These are phyloP conservation scores for Alternaria consortialis DNA, from an alignment of 2,329 filamentous ascomycete genomes.

Conservation along the genomic window DNA sequence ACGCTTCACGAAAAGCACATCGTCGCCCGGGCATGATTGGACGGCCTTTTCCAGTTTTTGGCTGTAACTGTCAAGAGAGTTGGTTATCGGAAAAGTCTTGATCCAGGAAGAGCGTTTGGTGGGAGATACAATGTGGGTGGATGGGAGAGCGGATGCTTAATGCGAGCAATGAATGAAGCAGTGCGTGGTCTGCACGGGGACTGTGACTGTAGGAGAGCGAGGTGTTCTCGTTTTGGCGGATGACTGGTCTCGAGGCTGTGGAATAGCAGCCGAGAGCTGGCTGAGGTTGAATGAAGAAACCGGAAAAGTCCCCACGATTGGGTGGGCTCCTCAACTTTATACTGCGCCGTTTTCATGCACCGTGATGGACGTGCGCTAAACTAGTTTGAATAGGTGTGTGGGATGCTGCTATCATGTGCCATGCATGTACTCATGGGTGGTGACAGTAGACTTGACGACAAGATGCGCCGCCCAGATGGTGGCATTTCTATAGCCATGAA, in stretches of 20 bases:
- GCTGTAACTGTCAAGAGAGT: slow-evolving; percentile 46
- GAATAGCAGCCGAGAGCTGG: slow-evolving; percentile 13
- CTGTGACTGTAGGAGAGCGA: slow-evolving; percentile 35
- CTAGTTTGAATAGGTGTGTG: slow-evolving; percentile 3
- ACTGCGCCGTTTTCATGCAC: slow-evolving; percentile 21
- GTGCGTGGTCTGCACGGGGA: slow-evolving; percentile 39
- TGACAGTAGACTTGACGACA: neutral
- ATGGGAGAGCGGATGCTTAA: slow-evolving; percentile 44
- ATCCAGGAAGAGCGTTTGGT: slow-evolving; percentile 47
- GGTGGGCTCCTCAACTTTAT: slow-evolving; percentile 33
- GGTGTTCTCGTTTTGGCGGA: slow-evolving; percentile 29
- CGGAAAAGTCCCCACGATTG: slow-evolving; percentile 31
- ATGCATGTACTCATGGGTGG: slow-evolving; percentile 18
- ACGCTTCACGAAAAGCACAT: slow-evolving; percentile 51
- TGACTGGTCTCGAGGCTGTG: slow-evolving; percentile 16
- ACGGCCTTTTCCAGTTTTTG: slow-evolving; percentile 46
- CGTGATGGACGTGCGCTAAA: slow-evolving; percentile 27
- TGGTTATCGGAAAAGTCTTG: slow-evolving; percentile 48
- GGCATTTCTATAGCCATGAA: neutral
- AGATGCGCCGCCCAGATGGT: neutral
- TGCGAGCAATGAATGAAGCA: slow-evolving; percentile 46
- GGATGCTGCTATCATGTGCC: slow-evolving; percentile 6
- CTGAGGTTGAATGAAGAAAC: slow-evolving; percentile 29
- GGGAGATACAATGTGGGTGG: slow-evolving; percentile 44
- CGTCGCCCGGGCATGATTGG: slow-evolving; percentile 49